These are phyloP conservation scores for Talaromyces sp. DNA, from an alignment of 2,329 filamentous ascomycete genomes.

Conservation along the genomic window DNA sequence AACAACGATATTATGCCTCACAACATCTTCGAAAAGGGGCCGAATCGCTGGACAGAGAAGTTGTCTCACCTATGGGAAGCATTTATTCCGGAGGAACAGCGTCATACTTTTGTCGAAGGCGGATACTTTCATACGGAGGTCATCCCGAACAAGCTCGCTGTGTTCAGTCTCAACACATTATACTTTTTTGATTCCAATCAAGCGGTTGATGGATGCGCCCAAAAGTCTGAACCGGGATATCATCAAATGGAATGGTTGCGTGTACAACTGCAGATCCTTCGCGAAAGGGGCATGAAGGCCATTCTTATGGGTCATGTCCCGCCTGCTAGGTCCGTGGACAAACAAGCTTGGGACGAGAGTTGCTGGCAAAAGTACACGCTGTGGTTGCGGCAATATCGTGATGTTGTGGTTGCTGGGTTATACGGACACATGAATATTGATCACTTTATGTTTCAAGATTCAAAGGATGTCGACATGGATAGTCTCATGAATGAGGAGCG, in stretches of 20 bases:
- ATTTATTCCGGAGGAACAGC: constrained; percentile 90
- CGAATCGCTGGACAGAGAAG: constrained; percentile 78
- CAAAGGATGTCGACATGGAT: constrained; percentile 67
- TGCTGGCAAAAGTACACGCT: constrained; percentile 98
- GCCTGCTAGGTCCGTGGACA: constrained; percentile 79
- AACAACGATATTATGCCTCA: constrained; percentile 98
- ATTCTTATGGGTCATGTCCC: constrained; percentile 94
- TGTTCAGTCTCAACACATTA: constrained; percentile 93
- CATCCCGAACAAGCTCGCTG: constrained; percentile 77
- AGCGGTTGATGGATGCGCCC: constrained; percentile 84
- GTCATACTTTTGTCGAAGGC: constrained; percentile 84
- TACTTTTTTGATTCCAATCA: constrained; percentile 95
- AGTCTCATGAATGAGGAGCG: constrained; percentile 31
- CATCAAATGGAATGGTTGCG: constrained; percentile 96
- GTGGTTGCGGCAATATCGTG: constrained; percentile 86
- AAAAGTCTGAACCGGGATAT: constrained; percentile 79
- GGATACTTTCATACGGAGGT: constrained; percentile 96
- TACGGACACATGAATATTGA: constrained; percentile 99
- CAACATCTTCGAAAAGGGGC: constrained; percentile 83
- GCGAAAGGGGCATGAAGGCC: constrained; percentile 83
- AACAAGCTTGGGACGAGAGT: constrained; percentile 89
- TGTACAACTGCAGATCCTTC: constrained; percentile 79
- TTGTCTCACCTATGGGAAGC: constrained; percentile 77
- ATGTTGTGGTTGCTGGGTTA: constrained; percentile 74
- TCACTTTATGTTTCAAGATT: constrained; percentile 91